These are phyloP conservation scores for Licmophora abbreviata DNA, from an alignment of 108 stramenopile species.

Conservation along the genomic window DNA sequence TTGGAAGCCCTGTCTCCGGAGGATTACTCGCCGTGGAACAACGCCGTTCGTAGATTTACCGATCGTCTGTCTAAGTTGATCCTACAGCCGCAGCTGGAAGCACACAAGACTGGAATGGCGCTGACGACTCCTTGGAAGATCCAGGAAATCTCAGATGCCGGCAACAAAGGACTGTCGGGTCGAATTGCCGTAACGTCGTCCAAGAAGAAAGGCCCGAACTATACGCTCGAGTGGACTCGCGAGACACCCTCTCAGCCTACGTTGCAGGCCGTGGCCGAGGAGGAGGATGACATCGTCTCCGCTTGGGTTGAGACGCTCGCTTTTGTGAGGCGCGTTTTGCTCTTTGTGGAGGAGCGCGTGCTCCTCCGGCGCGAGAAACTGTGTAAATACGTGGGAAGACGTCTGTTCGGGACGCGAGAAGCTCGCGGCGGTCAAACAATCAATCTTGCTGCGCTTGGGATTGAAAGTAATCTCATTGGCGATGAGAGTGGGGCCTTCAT, in stretches of 20 bases:
- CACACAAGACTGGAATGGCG: no score
- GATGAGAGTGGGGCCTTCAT: slow-evolving; percentile 36
- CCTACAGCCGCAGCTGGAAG: no score
- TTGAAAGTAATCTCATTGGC: slow-evolving; percentile 27
- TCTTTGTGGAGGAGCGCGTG: slow-evolving; percentile 41
- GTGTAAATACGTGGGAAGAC: slow-evolving; percentile 37
- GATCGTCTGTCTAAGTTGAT: no score
- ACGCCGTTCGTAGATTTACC: no score
- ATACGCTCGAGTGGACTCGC: slow-evolving; percentile 29
- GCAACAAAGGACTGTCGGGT: no score
- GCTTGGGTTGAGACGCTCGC: slow-evolving; percentile 36
- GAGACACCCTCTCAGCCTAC: neutral
- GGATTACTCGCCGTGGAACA: no score
- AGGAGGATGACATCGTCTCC: neutral
- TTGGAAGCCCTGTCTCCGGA: no score
- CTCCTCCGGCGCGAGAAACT: slow-evolving; percentile 31
- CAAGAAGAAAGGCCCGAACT: slow-evolving; percentile 3
- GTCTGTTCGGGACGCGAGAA: slow-evolving; percentile 46
- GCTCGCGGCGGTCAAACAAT: slow-evolving; percentile 16
- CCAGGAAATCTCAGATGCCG: no score
- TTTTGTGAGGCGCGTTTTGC: slow-evolving; percentile 28
- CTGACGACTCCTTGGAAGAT: no score
- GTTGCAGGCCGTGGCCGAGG: neutral
- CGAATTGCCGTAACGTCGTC: no score
- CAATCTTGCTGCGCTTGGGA: slow-evolving; percentile 35